Conservation (phyloP, 163 green algal genomes). For the Prototheca cutis region DNA sequence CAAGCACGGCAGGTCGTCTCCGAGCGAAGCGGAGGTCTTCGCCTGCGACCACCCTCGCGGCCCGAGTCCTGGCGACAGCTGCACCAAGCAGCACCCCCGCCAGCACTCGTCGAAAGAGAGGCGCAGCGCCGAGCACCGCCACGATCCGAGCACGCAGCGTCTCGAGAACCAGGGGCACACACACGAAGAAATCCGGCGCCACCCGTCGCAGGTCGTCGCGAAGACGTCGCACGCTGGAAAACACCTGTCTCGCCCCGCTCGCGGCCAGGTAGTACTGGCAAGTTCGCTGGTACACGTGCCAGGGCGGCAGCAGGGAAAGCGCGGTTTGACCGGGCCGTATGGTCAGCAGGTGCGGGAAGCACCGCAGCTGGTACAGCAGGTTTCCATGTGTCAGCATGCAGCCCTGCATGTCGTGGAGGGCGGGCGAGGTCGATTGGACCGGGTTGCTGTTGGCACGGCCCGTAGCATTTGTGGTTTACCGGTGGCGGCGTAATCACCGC, state of each 20-base stretch:
- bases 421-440: not conserved
- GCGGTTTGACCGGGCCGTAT: constrained; percentile 36
- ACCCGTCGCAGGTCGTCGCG: constrained; percentile 56
- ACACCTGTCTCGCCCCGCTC: constrained; percentile 38
- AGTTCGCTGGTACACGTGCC: constrained; percentile 89
- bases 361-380: constrained; percentile 68
- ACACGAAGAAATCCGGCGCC: constrained; percentile 75
- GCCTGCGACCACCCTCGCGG: constrained; percentile 35
- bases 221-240: constrained; percentile 58
- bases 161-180: constrained; percentile 85
- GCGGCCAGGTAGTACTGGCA: constrained; percentile 56
- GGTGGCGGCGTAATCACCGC: no score
- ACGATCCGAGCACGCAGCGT: constrained; percentile 68
- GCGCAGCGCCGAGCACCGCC: constrained; percentile 41
- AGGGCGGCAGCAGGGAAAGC: constrained; percentile 80
- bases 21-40: constrained; percentile 41
- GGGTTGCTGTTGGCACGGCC: no score
- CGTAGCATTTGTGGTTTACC: no score
- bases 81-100: constrained; percentile 53
- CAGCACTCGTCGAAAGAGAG: constrained; percentile 34
- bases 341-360: constrained; percentile 54
- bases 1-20: constrained; percentile 9
- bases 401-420: constrained; percentile 33
- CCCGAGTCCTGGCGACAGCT: constrained; percentile 37
- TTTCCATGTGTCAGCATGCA: constrained; percentile 71